phyloP scores from a whole-genome alignment of 2,329 filamentous ascomycete genomes.

The Hirsutella thompsonii region DNA sequence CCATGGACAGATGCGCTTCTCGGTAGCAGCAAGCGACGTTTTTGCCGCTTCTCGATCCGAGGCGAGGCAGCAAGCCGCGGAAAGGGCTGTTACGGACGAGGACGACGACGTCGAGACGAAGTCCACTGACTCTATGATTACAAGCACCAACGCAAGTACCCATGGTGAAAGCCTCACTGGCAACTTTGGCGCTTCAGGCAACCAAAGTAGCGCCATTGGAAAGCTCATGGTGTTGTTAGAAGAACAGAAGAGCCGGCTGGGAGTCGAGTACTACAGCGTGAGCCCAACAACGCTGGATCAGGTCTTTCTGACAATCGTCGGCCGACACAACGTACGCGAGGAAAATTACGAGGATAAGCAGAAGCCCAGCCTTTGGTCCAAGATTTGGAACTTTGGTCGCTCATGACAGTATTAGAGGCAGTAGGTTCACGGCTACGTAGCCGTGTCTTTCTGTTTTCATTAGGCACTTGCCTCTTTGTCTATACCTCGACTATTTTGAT shows the following conservation, averaged over 20 bases:
- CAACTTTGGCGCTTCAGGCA: no score
- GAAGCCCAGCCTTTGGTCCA: constrained; percentile 3
- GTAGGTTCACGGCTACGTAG: no score
- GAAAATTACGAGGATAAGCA: constrained; percentile 41
- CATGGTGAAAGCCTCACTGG: no score
- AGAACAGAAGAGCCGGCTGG: constrained; percentile 51
- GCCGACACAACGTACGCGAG: constrained; percentile 65
- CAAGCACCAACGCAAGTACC: constrained; percentile 8
- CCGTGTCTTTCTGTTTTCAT: no score
- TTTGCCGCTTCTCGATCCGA: constrained; percentile 5
- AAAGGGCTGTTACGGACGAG: not conserved
- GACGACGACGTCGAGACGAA: not conserved
- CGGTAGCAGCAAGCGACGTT: constrained; percentile 43
- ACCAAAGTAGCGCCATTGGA: constrained; percentile 43
- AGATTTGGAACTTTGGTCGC: not conserved
- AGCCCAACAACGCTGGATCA: constrained; percentile 80
- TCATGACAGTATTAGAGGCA: not conserved
- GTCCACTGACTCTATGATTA: not conserved
- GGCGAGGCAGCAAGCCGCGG: not conserved
- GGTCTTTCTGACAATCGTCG: constrained; percentile 79
- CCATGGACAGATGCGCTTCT: constrained; percentile 82
- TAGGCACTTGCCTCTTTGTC: no score
- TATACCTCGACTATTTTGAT: no score
- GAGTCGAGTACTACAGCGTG: constrained; percentile 77
- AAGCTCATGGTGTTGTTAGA: constrained; percentile 62